These are phyloP conservation scores for Lipomyces kockii DNA, from an alignment of 805 yeast genomes.

Conservation along the genomic window DNA sequence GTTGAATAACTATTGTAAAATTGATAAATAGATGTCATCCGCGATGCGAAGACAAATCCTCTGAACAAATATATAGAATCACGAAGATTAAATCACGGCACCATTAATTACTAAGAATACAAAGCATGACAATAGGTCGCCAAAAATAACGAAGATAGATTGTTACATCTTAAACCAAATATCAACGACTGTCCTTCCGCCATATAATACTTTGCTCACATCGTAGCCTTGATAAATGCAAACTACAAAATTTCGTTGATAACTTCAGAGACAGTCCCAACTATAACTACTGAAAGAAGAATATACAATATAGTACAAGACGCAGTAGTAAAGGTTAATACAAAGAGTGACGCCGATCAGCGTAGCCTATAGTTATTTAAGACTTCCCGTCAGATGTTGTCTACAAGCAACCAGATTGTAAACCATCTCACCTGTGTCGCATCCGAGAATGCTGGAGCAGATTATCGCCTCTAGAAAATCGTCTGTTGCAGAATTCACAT, in stretches of 20 bases:
- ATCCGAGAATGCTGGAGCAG: slow-evolving; percentile 68
- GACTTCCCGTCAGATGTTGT: background rate
- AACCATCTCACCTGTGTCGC: slow-evolving; percentile 45
- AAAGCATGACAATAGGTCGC: background rate
- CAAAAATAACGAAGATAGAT: background rate
- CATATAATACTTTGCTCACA: background rate
- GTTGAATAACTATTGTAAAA: background rate
- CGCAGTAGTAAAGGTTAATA: background rate
- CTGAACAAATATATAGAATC: background rate
- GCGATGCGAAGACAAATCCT: background rate
- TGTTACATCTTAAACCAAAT: background rate
- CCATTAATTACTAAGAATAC: background rate
- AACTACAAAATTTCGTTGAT: background rate
- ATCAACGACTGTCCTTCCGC: background rate
- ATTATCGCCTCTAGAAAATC: slow-evolving; percentile 70
- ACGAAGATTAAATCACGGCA: background rate
- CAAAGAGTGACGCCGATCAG: background rate
- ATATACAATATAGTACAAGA: background rate
- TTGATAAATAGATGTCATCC: background rate
- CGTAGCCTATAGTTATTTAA: background rate
- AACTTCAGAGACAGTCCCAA: background rate
- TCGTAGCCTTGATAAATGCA: background rate
- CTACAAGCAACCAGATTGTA: background rate
- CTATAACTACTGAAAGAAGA: background rate
- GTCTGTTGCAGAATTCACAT: slow-evolving; percentile 64